Evolutionary conservation across 208 protist genomes (phyloP).

Genomic region (Wallacemonas rigidus): DNA sequence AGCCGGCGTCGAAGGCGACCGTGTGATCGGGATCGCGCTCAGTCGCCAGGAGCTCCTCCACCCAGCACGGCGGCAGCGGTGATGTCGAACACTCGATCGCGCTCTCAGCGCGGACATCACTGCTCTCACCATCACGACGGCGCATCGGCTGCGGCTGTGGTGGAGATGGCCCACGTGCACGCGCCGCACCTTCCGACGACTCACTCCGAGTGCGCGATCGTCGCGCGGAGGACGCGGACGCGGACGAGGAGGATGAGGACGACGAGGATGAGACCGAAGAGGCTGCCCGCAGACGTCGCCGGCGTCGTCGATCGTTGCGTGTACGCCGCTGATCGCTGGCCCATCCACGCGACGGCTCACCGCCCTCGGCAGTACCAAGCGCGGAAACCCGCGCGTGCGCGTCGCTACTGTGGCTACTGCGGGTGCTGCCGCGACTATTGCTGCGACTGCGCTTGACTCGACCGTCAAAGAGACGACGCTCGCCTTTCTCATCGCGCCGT

Average conservation of each 20-base stretch:
- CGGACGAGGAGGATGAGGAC: background rate
- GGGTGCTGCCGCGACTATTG: background rate
- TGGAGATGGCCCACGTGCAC: background rate
- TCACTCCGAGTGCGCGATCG: background rate
- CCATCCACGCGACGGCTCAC: background rate
- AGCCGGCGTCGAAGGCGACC: background rate
- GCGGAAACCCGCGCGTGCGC: too few species aligned
- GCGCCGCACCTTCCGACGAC: too few species aligned
- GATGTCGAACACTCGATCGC: background rate
- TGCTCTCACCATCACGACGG: background rate
- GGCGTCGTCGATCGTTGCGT: background rate
- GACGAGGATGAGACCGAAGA: background rate
- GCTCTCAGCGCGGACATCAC: background rate
- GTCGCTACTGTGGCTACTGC: background rate
- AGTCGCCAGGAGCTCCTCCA: slow-evolving; percentile 43
- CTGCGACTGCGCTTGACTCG: too few species aligned
- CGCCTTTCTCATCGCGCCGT: too few species aligned
- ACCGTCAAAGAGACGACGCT: too few species aligned
- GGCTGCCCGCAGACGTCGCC: background rate
- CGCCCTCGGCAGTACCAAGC: too few species aligned
- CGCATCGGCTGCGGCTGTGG: background rate
- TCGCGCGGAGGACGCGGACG: background rate
- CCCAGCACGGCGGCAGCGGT: slow-evolving; percentile 30
- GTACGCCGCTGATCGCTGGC: background rate
- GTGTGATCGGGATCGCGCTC: background rate